phyloP scores from a whole-genome alignment of 169 alveolate genomes.

The Cryptosporidium muris region DNA sequence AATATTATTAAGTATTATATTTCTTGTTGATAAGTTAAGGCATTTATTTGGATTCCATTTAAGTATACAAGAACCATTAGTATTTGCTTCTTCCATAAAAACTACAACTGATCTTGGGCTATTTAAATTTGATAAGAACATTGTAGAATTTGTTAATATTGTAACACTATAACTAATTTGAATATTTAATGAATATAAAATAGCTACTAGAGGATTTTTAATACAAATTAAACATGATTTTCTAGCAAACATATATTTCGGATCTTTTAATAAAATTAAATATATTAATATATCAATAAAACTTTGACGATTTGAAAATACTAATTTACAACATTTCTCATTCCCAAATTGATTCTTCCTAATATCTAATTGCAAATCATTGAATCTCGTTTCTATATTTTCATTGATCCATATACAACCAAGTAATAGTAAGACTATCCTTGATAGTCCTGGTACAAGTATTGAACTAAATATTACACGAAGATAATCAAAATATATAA shows the following conservation, averaged over 20 bases:
- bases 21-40: conserved; percentile 25
- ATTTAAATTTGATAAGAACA: conserved; percentile 4
- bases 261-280: conserved; percentile 16
- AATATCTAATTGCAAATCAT: neutral
- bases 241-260: conserved; percentile 40
- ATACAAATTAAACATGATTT: conserved; percentile 4
- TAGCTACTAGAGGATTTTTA: conserved; percentile 12
- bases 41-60: conserved; percentile 14
- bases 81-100: conserved; percentile 64
- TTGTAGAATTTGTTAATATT: conserved; percentile 1
- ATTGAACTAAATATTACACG: conserved; percentile 35
- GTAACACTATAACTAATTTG: neutral
- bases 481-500: conserved; percentile 27
- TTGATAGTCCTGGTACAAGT: conserved; percentile 32
- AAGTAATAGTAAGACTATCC: conserved; percentile 20
- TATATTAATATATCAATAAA: conserved; percentile 44
- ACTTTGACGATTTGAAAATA: conserved; percentile 46
- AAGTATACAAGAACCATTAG: conserved; percentile 65
- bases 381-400: neutral
- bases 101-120: neutral
- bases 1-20: conserved; percentile 4
- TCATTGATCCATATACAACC: conserved; percentile 65
- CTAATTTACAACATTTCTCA: conserved; percentile 12
- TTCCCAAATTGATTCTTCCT: neutral
- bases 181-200: conserved; percentile 16